Conservation (phyloP, 257 asterid species). For the Forsythia viridissima region DNA sequence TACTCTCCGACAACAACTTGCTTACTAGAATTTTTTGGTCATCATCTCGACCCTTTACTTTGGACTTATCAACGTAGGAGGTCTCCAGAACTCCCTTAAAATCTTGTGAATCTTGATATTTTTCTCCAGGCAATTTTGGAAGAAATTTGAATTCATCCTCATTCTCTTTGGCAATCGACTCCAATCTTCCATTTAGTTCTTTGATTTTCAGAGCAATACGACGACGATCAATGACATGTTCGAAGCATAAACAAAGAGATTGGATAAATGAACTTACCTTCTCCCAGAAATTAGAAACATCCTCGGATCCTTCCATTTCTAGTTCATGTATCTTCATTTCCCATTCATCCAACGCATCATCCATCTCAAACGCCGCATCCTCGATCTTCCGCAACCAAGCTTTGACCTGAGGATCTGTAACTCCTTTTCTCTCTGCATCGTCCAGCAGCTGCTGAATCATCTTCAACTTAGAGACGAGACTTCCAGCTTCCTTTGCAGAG, state of each 20-base stretch:
- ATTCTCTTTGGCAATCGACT: background rate
- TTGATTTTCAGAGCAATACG: background rate
- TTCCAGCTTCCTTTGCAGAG: background rate
- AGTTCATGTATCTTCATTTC: background rate
- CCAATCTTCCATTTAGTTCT: background rate
- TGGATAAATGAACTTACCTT: constrained; percentile 13
- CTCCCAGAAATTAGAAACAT: constrained; percentile 2
- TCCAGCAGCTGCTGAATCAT: background rate
- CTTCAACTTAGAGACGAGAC: background rate
- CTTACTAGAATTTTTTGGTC: background rate
- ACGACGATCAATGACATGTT: background rate
- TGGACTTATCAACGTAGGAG: background rate
- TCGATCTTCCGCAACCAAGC: constrained; percentile 9
- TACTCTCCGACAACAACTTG: background rate
- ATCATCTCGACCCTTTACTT: background rate
- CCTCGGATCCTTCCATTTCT: background rate
- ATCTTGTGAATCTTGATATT: background rate
- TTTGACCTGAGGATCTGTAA: background rate
- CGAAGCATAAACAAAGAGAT: background rate
- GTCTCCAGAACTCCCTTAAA: background rate
- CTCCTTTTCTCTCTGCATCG: background rate
- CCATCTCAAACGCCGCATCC: constrained; percentile 11
- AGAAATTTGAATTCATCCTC: background rate
- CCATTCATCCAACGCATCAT: constrained; percentile 18
- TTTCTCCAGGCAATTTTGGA: background rate